Conservation (phyloP, 2,329 filamentous ascomycete species). For the Clonostachys rosea region DNA sequence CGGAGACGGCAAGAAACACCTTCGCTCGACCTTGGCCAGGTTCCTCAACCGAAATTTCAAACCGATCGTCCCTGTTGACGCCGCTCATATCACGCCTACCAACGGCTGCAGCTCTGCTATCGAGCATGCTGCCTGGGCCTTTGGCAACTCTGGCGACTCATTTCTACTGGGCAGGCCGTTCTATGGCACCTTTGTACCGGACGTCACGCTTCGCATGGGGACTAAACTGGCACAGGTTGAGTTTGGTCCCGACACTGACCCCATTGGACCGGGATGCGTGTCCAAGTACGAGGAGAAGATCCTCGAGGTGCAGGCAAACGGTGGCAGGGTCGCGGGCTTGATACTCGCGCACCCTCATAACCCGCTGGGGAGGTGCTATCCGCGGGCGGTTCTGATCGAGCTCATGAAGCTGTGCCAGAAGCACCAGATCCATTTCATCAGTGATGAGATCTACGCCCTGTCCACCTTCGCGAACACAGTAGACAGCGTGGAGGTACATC, state of each 20-base stretch:
- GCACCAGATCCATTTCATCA: slow-evolving; percentile 46
- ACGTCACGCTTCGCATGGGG: slow-evolving; percentile 34
- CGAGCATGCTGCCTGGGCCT: slow-evolving; percentile 30
- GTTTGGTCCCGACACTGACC: slow-evolving; percentile 33
- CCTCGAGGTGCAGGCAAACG: slow-evolving; percentile 27
- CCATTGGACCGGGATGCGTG: slow-evolving; percentile 30
- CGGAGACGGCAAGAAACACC: slow-evolving; percentile 28
- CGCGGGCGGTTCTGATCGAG: slow-evolving; percentile 26
- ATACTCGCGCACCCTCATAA: slow-evolving; percentile 48
- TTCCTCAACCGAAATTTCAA: slow-evolving; percentile 28
- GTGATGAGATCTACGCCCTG: slow-evolving; percentile 44
- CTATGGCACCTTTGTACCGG: slow-evolving; percentile 42
- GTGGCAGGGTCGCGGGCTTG: slow-evolving; percentile 36
- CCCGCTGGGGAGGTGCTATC: slow-evolving; percentile 43
- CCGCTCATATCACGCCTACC: slow-evolving; percentile 25
- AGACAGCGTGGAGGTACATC: slow-evolving; percentile 8
- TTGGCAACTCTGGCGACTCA: slow-evolving; percentile 30
- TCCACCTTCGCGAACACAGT: slow-evolving; percentile 39
- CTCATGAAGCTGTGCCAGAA: slow-evolving; percentile 40
- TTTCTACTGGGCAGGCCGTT: slow-evolving; percentile 35
- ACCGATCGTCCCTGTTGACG: slow-evolving; percentile 16
- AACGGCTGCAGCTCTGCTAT: slow-evolving; percentile 35
- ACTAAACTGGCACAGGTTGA: slow-evolving; percentile 34
- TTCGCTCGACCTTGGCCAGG: slow-evolving; percentile 20
- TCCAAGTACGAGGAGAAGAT: slow-evolving; percentile 34